Percentiles rank a stretch among this genome's conserved stretches.
Evolutionary conservation across 2,329 filamentous ascomycete genomes (phyloP).

Genomic region (Mariannaea sp.): DNA sequence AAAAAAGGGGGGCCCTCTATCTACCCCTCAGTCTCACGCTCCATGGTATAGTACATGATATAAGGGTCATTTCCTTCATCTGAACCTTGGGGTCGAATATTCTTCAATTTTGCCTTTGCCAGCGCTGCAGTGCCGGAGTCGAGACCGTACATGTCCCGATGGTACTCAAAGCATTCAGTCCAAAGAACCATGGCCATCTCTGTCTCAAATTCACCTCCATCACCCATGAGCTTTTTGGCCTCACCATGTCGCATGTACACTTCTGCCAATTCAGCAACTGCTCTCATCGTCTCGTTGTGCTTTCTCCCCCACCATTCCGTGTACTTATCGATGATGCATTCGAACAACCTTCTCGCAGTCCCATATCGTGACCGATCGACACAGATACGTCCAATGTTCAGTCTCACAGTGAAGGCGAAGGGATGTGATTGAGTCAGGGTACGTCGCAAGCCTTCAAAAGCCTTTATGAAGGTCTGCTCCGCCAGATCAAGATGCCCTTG

Average conservation of each 20-base stretch:
- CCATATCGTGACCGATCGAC: background rate
- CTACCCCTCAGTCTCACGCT: too few relatives aligned
- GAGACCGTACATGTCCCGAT: background rate
- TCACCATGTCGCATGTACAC: background rate
- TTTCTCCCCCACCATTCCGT: constrained; percentile 5
- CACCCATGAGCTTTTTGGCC: constrained; percentile 2
- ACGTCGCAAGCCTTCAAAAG: background rate
- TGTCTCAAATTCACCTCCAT: background rate
- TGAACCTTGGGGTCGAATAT: too few relatives aligned
- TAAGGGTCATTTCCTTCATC: too few relatives aligned
- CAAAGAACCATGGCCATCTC: background rate
- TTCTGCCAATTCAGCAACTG: constrained; percentile 2
- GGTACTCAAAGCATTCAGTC: background rate
- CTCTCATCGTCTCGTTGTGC: constrained; percentile 7
- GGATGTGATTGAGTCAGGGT: background rate
- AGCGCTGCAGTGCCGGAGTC: constrained; percentile 1
- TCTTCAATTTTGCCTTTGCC: too few relatives aligned
- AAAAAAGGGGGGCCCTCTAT: too few relatives aligned
- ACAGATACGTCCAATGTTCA: constrained; percentile 3
- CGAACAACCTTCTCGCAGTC: background rate
- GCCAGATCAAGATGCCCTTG: background rate
- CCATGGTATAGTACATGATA: too few relatives aligned
- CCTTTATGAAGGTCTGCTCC: background rate
- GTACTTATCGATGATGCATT: constrained; percentile 6
- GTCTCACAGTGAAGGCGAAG: background rate